A percentile compares a stretch with the other conserved stretches of the same genome.
phyloP scores from a whole-genome alignment of 2,329 filamentous ascomycete genomes.

The Chaetomium sp. region DNA sequence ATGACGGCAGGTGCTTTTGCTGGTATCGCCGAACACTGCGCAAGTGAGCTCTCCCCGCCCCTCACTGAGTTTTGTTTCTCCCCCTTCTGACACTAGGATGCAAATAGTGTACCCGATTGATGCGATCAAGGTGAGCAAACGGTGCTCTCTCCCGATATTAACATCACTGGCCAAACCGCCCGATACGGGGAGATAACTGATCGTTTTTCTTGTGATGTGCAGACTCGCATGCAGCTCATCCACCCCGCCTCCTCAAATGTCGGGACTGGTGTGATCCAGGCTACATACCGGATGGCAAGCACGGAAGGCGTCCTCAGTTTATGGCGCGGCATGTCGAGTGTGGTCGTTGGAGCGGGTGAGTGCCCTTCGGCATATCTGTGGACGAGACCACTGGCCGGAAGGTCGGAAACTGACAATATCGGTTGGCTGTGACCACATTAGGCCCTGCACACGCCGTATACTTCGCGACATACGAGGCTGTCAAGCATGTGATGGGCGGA shows the following conservation, averaged over 20 bases:
- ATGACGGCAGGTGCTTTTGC: constrained; percentile 96
- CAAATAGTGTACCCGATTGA: constrained; percentile 87
- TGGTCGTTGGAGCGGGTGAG: constrained; percentile 88
- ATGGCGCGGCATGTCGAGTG: constrained; percentile 95
- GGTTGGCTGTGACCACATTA: constrained; percentile 32
- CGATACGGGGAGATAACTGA: constrained; percentile 12
- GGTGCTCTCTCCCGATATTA: constrained; percentile 10
- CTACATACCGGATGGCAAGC: constrained; percentile 84
- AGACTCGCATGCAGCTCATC: constrained; percentile 98
- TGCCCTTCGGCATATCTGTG: constrained; percentile 9
- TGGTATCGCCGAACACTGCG: constrained; percentile 63
- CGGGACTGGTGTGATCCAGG: constrained; percentile 86
- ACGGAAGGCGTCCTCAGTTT: constrained; percentile 85
- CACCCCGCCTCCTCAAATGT: constrained; percentile 74
- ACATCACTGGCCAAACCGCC: background rate
- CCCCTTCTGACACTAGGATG: constrained; percentile 13
- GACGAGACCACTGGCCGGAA: background rate
- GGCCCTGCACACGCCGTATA: constrained; percentile 96
- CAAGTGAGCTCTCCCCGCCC: constrained; percentile 16
- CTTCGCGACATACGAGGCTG: constrained; percentile 95
- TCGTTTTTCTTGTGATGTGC: constrained; percentile 18
- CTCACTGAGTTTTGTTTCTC: background rate
- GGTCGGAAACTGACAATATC: background rate
- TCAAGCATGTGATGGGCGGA: constrained; percentile 93
- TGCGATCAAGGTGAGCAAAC: constrained; percentile 72